Percentiles rank a stretch among this genome's conserved stretches.
Conservation (phyloP, 1,284 basidiomycete species). For the Pseudozyma sp. region DNA sequence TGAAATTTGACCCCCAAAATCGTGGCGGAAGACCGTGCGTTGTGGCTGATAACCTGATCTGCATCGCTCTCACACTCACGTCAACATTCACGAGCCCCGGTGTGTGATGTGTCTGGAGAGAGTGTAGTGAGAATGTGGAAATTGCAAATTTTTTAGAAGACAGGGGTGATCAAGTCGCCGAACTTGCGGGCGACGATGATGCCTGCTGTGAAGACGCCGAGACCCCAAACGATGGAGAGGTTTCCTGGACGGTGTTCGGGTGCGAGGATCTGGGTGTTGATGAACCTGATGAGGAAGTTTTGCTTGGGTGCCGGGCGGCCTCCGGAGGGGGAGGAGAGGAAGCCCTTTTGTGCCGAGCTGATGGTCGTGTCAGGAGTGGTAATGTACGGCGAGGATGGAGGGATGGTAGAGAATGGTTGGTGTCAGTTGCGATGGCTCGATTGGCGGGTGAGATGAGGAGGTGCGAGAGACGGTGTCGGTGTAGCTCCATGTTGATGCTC, state of each 20-base stretch:
- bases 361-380: too few species aligned
- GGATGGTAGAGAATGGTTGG: too few species aligned
- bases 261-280: constrained; percentile 54
- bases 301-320: constrained; percentile 17
- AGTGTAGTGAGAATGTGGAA: not conserved
- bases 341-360: constrained; percentile 54
- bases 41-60: too few species aligned
- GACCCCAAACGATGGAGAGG: constrained; percentile 59
- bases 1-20: too few species aligned
- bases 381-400: too few species aligned
- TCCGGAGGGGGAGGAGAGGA: constrained; percentile 22
- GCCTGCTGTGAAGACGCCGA: constrained; percentile 58
- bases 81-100: not conserved
- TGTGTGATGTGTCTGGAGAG: not conserved
- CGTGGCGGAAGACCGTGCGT: too few species aligned
- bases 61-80: too few species aligned
- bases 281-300: constrained; percentile 52
- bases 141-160: constrained; percentile 42
- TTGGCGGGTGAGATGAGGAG: too few species aligned
- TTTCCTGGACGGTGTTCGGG: constrained; percentile 65
- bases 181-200: constrained; percentile 59
- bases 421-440: too few species aligned
- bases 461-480: not conserved
- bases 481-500: not conserved
- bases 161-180: constrained; percentile 56